phyloP scores from a whole-genome alignment of 306 rosid genomes.

The Prunus davidiana region DNA sequence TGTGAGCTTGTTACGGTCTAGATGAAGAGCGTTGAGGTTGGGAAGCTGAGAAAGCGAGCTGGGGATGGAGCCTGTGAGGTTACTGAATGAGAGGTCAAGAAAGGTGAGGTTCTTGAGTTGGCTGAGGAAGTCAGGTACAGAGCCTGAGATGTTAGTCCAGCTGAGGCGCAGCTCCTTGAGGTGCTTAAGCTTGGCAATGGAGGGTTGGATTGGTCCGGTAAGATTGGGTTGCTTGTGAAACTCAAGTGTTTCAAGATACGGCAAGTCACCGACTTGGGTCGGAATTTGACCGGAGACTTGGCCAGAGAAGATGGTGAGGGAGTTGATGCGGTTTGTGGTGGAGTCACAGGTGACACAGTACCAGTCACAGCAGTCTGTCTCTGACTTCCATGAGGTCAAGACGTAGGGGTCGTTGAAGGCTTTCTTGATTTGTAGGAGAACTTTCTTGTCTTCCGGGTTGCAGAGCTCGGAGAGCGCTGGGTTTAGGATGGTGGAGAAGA shows the following conservation, averaged over 20 bases:
- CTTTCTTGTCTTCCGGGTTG: constrained; percentile 64
- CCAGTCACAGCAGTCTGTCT: constrained; percentile 69
- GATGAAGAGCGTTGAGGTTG: constrained; percentile 13
- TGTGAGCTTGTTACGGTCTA: constrained; percentile 44
- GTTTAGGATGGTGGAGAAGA: constrained; percentile 20
- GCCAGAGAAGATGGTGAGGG: constrained; percentile 42
- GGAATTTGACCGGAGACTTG: constrained; percentile 56
- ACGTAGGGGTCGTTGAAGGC: constrained; percentile 64
- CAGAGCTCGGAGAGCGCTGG: constrained; percentile 48
- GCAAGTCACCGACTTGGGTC: constrained; percentile 60
- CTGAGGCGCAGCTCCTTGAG: constrained; percentile 43
- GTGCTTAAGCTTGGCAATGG: constrained; percentile 49
- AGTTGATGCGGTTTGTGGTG: constrained; percentile 57
- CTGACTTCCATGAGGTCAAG: constrained; percentile 58
- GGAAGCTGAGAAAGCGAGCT: constrained; percentile 53
- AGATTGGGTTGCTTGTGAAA: constrained; percentile 60
- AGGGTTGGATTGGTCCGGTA: constrained; percentile 58
- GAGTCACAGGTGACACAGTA: constrained; percentile 48
- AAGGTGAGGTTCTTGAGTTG: constrained; percentile 42
- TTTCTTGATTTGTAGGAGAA: constrained; percentile 59
- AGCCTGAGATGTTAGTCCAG: constrained; percentile 57
- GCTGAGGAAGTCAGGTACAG: constrained; percentile 58
- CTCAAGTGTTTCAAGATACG: constrained; percentile 42
- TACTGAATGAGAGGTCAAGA: constrained; percentile 51
- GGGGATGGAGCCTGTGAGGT: constrained; percentile 54